Percentiles rank a stretch among this genome's conserved stretches.
These are phyloP conservation scores for Talaromyces trachyspermus DNA, from an alignment of 495 filamentous ascomycete species.

Conservation along the genomic window DNA sequence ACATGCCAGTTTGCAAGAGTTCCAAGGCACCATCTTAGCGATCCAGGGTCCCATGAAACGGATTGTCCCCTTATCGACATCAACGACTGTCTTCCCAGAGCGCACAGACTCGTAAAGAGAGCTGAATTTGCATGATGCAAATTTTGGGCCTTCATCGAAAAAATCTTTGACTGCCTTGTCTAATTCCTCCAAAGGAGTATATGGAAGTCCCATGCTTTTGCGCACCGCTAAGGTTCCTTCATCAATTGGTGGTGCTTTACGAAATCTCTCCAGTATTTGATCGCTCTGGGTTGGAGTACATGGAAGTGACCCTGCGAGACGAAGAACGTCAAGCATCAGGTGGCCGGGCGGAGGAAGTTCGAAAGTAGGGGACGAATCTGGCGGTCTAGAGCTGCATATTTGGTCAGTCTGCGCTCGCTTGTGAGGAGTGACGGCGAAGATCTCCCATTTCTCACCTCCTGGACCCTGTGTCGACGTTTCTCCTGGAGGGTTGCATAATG, in stretches of 20 bases:
- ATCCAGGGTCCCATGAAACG: not conserved
- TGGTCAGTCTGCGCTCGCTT: not conserved
- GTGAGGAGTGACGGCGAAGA: not conserved
- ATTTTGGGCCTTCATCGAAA: not conserved
- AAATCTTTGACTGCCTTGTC: not conserved
- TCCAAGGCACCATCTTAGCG: not conserved
- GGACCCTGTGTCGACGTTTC: too few species aligned
- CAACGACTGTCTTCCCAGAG: not conserved
- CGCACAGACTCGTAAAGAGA: not conserved
- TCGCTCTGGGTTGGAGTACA: not conserved
- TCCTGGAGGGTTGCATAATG: too few species aligned
- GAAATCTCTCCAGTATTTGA: not conserved
- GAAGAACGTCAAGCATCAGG: not conserved
- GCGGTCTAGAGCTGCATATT: not conserved
- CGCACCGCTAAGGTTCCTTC: not conserved
- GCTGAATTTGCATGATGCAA: not conserved
- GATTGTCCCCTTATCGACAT: not conserved
- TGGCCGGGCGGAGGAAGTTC: not conserved
- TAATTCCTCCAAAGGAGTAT: not conserved
- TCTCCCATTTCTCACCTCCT: too few species aligned
- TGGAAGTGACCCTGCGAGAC: not conserved
- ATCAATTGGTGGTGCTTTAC: not conserved
- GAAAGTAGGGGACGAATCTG: not conserved
- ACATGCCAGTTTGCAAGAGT: not conserved
- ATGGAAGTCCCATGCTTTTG: not conserved